phyloP scores from a whole-genome alignment of 2,329 filamentous ascomycete species.

The Penicillium sp. region DNA sequence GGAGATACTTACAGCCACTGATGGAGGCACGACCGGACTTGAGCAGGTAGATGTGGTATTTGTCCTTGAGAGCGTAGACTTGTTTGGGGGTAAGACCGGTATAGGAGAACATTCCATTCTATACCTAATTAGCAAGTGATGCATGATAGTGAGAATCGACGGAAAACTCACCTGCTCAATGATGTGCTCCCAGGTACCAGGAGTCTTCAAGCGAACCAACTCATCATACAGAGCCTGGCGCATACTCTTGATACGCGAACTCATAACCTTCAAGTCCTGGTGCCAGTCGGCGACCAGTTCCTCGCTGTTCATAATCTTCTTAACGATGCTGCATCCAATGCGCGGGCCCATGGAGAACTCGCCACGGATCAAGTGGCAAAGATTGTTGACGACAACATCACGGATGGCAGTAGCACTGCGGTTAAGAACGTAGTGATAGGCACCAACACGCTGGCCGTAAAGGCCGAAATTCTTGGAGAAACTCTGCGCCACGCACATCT shows the following conservation, averaged over 20 bases:
- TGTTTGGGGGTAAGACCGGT: conserved; percentile 47
- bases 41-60: conserved; percentile 44
- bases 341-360: conserved; percentile 59
- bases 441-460: conserved; percentile 91
- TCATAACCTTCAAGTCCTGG: conserved; percentile 83
- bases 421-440: conserved; percentile 64
- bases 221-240: conserved; percentile 71
- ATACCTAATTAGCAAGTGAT: background rate
- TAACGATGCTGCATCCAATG: conserved; percentile 81
- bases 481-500: conserved; percentile 55
- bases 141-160: too few species aligned
- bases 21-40: conserved; percentile 40
- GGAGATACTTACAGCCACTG: conserved; percentile 34
- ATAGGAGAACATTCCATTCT: conserved; percentile 87
- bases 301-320: conserved; percentile 72
- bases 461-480: conserved; percentile 69
- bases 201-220: conserved; percentile 77
- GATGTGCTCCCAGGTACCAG: conserved; percentile 96
- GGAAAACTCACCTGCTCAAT: conserved; percentile 71
- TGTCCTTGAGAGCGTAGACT: conserved; percentile 40
- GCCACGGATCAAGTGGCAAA: conserved; percentile 39
- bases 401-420: conserved; percentile 27
- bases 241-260: conserved; percentile 89
- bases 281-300: conserved; percentile 83
- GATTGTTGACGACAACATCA: conserved; percentile 35